Percentiles rank a stretch among this genome's conserved stretches.
Conservation (phyloP, 2,329 filamentous ascomycete genomes). For the Fusarium odoratissimum region DNA sequence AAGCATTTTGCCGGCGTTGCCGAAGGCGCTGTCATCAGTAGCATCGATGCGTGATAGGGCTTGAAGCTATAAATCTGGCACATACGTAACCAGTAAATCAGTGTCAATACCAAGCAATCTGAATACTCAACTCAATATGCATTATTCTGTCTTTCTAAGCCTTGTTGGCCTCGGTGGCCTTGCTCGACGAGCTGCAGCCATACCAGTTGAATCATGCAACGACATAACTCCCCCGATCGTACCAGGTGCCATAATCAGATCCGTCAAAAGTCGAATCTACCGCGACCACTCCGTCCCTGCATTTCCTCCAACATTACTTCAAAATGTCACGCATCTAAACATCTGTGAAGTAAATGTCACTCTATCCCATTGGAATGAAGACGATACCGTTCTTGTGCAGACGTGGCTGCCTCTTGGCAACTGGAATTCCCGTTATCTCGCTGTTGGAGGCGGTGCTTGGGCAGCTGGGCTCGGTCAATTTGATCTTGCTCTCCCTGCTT, state of each 20-base stretch:
- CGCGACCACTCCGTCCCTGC: background rate
- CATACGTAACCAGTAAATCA: background rate
- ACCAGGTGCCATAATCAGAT: background rate
- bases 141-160: rapidly evolving
- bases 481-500: background rate
- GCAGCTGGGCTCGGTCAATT: background rate
- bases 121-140: background rate
- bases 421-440: background rate
- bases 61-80: background rate
- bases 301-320: background rate
- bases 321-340: background rate
- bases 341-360: background rate
- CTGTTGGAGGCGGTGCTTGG: background rate
- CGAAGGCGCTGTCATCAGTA: rapidly evolving
- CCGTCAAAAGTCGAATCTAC: background rate
- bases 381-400: background rate
- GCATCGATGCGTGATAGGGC: rapidly evolving
- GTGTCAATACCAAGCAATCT: background rate
- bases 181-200: background rate
- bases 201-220: background rate
- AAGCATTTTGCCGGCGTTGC: background rate
- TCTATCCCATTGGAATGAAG: background rate
- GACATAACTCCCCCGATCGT: background rate
- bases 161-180: background rate
- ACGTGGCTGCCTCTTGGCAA: background rate